Conservation (phyloP, 176 grass and related monocot species). For the Canna indica region DNA sequence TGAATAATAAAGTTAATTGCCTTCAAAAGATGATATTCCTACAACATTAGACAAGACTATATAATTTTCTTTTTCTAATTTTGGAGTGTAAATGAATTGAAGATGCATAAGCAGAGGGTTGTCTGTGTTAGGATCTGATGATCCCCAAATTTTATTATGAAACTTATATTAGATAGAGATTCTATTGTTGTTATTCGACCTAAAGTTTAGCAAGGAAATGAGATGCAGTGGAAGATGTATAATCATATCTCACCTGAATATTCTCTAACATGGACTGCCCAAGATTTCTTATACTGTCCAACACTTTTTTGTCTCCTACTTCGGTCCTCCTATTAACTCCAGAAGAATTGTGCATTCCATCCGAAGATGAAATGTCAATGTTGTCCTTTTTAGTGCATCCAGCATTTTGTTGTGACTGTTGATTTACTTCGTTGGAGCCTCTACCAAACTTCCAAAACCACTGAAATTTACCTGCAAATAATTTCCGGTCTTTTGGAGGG, state of each 20-base stretch:
- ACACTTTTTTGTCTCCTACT: slow-evolving; percentile 41
- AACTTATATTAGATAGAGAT: too few species aligned
- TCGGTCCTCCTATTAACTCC: slow-evolving; percentile 26
- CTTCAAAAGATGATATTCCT: too few species aligned
- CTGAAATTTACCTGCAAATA: not conserved
- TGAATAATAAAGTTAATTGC: not conserved
- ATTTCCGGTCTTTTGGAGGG: not conserved
- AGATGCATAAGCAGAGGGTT: too few species aligned
- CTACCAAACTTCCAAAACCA: slow-evolving; percentile 16
- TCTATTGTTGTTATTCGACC: not conserved
- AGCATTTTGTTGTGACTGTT: not conserved
- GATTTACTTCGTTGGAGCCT: not conserved
- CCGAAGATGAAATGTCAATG: not conserved
- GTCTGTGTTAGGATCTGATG: too few species aligned
- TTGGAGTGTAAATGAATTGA: too few species aligned
- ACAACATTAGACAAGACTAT: too few species aligned
- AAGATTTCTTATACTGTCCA: slow-evolving; percentile 48
- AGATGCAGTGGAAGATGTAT: not conserved
- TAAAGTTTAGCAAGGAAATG: not conserved
- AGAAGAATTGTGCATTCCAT: not conserved
- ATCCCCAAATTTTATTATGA: too few species aligned
- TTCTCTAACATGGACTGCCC: slow-evolving; percentile 83
- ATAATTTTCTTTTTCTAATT: too few species aligned
- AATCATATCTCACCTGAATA: slow-evolving; percentile 61
- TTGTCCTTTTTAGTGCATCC: slow-evolving; percentile 17